Evolutionary conservation across 192 early-diverging fungal species (phyloP).

Genomic region (Phycomyces nitens): DNA sequence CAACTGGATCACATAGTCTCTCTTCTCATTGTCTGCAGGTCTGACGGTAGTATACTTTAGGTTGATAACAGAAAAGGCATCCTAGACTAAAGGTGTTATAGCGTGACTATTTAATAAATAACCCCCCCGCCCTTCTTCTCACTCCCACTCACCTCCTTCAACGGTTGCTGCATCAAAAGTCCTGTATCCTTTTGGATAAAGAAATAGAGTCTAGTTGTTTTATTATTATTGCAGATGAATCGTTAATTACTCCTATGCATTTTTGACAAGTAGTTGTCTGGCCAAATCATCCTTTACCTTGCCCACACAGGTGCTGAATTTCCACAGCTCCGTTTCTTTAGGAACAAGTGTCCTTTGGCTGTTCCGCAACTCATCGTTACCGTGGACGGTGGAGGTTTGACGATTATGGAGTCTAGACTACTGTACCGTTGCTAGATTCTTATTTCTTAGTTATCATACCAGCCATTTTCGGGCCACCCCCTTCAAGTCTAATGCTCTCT

Average conservation of each 20-base stretch:
- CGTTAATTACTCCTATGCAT: no score
- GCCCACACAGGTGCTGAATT: neutral
- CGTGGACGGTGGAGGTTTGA: neutral
- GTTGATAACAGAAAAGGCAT: slow-evolving; percentile 3
- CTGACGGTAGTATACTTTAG: slow-evolving; percentile 5
- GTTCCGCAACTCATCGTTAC: neutral
- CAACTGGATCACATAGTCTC: slow-evolving; percentile 19
- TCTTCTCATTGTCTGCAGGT: slow-evolving; percentile 12
- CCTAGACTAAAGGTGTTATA: slow-evolving; percentile 11
- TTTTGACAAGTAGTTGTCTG: no score
- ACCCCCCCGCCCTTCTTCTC: neutral
- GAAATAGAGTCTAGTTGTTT: slow-evolving; percentile 9
- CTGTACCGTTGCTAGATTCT: slow-evolving; percentile 19
- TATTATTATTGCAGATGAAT: no score
- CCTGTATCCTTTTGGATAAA: slow-evolving; percentile 16
- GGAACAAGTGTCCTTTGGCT: slow-evolving; percentile 15
- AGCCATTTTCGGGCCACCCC: neutral
- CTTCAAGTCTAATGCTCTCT: no score
- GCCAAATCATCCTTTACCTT: neutral
- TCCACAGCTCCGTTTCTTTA: slow-evolving; percentile 6
- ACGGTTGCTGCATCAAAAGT: slow-evolving; percentile 3
- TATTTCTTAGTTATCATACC: neutral
- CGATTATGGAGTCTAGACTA: slow-evolving; percentile 13
- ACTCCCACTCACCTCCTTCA: neutral
- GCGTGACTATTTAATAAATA: neutral